Conservation (phyloP, 768 basidiomycete genomes). For the Tulasnella sp. region DNA sequence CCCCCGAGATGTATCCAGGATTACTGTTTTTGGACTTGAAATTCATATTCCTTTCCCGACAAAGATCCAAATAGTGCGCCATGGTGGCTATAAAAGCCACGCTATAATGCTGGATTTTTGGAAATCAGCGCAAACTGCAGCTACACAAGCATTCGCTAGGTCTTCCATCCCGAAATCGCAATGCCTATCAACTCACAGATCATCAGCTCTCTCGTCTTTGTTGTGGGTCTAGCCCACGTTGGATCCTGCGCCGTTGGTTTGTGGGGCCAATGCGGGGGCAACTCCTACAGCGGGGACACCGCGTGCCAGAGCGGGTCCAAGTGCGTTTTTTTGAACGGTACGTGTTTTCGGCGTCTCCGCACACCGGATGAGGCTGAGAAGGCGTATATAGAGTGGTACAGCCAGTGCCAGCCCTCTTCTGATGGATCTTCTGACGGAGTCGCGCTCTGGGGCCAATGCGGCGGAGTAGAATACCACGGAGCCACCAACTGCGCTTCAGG, state of each 20-base stretch:
- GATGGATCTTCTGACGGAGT: not conserved
- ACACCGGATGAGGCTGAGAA: not conserved
- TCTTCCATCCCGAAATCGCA: not conserved
- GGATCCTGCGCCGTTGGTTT: not conserved
- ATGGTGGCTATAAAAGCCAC: not conserved
- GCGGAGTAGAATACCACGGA: not conserved
- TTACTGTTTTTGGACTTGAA: not conserved
- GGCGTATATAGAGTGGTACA: not conserved
- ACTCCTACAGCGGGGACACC: constrained; percentile 8
- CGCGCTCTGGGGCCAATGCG: not conserved
- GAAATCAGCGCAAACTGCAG: not conserved
- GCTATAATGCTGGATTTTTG: not conserved
- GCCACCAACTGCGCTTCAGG: not conserved
- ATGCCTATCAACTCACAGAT: not conserved
- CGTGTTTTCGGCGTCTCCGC: not conserved
- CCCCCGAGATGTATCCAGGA: no score
- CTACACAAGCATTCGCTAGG: not conserved
- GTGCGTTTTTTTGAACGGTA: not conserved
- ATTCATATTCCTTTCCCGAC: not conserved
- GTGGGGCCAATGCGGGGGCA: constrained; percentile 14
- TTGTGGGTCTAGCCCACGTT: not conserved
- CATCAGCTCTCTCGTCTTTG: not conserved
- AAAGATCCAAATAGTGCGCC: not conserved
- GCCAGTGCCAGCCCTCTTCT: not conserved
- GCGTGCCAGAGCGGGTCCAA: not conserved